These are phyloP conservation scores for Talaromyces verruculosus DNA, from an alignment of 2,329 filamentous ascomycete species.

Conservation along the genomic window DNA sequence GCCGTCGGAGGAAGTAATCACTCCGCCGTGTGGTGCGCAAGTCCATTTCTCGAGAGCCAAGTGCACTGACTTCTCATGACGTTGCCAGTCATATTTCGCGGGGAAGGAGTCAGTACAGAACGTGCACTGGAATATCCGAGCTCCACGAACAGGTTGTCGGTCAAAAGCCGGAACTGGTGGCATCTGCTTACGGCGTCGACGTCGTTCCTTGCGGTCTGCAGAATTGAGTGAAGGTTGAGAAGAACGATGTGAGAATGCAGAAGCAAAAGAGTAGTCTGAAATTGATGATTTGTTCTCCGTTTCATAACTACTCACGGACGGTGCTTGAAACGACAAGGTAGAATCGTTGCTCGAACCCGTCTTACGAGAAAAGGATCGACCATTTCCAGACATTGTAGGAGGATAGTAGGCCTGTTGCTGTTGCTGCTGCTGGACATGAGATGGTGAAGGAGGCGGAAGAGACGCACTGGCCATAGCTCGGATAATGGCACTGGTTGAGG, in stretches of 20 bases:
- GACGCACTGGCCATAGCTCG: conserved; percentile 55
- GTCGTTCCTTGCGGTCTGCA: conserved; percentile 58
- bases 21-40: conserved; percentile 59
- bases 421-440: conserved; percentile 25
- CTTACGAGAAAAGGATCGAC: conserved; percentile 38
- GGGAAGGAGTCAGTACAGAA: conserved; percentile 59
- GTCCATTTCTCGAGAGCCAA: conserved; percentile 59
- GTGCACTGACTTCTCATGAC: conserved; percentile 60
- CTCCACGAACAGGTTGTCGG: conserved; percentile 42
- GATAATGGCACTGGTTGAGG: conserved; percentile 62
- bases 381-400: conserved; percentile 33
- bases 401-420: conserved; percentile 26
- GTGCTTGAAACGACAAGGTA: conserved; percentile 52
- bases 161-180: conserved; percentile 43
- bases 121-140: conserved; percentile 58
- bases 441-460: conserved; percentile 26
- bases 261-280: conserved; percentile 56
- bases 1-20: conserved; percentile 49
- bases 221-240: conserved; percentile 59
- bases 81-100: conserved; percentile 60
- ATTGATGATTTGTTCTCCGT: conserved; percentile 53
- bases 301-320: conserved; percentile 56
- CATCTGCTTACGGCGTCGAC: conserved; percentile 54
- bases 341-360: conserved; percentile 54
- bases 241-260: conserved; percentile 56